Conservation (phyloP, 2,329 filamentous ascomycete genomes). For the Raffaelea albimanens region DNA sequence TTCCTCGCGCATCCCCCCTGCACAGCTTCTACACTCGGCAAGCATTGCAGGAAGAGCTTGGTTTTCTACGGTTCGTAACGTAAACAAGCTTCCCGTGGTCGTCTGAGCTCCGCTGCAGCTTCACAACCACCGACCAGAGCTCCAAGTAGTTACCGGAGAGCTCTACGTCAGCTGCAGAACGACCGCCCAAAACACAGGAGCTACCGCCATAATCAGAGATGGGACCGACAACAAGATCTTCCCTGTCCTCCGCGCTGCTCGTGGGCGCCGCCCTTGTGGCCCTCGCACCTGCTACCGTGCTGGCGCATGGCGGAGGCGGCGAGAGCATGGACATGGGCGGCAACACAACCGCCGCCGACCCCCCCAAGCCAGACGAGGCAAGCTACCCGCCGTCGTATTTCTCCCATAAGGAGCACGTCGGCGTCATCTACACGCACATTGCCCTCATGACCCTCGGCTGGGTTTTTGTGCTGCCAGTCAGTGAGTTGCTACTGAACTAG, state of each 20-base stretch:
- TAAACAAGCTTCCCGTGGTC: neutral
- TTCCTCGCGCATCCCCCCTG: too few species aligned
- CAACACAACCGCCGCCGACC: neutral
- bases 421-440: constrained; percentile 61
- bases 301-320: constrained; percentile 19
- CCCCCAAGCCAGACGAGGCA: constrained; percentile 9
- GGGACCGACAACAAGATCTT: constrained; percentile 4
- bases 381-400: constrained; percentile 48
- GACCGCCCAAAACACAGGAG: neutral
- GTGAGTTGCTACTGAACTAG: constrained; percentile 36
- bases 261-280: constrained; percentile 17
- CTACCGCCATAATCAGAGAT: constrained; percentile 5
- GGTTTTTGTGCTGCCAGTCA: constrained; percentile 63
- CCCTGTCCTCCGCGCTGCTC: constrained; percentile 8
- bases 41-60: neutral
- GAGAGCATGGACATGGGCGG: constrained; percentile 15
- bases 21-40: too few species aligned
- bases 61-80: neutral
- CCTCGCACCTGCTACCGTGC: constrained; percentile 16
- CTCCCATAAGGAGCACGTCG: constrained; percentile 39
- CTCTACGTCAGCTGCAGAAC: neutral
- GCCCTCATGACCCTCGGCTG: constrained; percentile 60
- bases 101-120: constrained; percentile 2
- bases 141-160: neutral
- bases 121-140: neutral